phyloP scores from a whole-genome alignment of 805 yeast genomes.

The Candida xyloterini region DNA sequence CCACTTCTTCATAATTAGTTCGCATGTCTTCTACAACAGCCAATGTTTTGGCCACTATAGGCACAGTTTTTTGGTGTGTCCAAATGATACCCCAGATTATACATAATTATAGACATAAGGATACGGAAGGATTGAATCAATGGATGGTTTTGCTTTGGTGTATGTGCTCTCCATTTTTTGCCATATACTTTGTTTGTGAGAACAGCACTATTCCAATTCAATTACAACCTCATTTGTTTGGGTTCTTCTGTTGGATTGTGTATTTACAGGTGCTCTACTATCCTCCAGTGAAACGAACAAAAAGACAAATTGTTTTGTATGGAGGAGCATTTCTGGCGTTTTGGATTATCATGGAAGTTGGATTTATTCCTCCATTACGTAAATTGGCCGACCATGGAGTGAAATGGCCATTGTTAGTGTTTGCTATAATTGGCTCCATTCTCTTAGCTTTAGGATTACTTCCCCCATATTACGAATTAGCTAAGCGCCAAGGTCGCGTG shows the following conservation, averaged over 20 bases:
- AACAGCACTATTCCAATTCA: slow-evolving; percentile 50
- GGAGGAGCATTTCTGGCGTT: slow-evolving; percentile 37
- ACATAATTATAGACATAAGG: slow-evolving; percentile 68
- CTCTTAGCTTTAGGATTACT: slow-evolving; percentile 72
- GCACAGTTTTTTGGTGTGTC: slow-evolving; percentile 90
- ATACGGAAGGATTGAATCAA: slow-evolving; percentile 85
- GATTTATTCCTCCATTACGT: slow-evolving; percentile 49
- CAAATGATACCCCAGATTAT: slow-evolving; percentile 77
- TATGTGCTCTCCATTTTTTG: slow-evolving; percentile 51
- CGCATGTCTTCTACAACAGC: slow-evolving; percentile 43
- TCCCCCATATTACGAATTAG: slow-evolving; percentile 86
- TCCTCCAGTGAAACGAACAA: slow-evolving; percentile 43
- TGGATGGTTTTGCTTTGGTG: slow-evolving; percentile 88
- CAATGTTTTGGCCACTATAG: slow-evolving; percentile 79
- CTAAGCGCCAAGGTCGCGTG: slow-evolving; percentile 77
- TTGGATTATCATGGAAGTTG: slow-evolving; percentile 42
- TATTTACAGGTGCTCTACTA: slow-evolving; percentile 51
- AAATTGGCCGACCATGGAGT: slow-evolving; percentile 42
- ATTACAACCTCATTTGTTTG: slow-evolving; percentile 54
- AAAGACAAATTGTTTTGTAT: slow-evolving; percentile 29
- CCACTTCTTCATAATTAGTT: background rate
- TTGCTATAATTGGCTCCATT: slow-evolving; percentile 79
- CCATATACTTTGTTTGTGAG: slow-evolving; percentile 47
- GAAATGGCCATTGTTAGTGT: slow-evolving; percentile 74
- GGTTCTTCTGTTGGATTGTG: slow-evolving; percentile 45